Conservation (phyloP, 179 eudicot genomes). For the Pouteria campechiana region DNA sequence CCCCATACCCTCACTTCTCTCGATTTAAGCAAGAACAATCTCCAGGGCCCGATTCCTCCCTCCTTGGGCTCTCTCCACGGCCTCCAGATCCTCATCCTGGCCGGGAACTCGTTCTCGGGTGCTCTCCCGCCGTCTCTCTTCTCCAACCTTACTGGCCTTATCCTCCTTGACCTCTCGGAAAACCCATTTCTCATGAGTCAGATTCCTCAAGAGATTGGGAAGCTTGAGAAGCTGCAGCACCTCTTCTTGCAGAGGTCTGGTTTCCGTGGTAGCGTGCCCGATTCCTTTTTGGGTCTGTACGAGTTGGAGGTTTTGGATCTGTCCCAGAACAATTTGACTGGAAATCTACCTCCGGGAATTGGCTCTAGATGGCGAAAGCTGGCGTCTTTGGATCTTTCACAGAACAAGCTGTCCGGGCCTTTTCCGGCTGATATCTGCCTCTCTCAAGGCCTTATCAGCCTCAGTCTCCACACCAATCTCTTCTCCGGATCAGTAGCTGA, state of each 20-base stretch:
- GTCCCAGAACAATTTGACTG: slow-evolving; percentile 75
- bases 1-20: slow-evolving; percentile 47
- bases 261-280: slow-evolving; percentile 59
- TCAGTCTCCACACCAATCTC: slow-evolving; percentile 52
- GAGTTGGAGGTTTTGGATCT: slow-evolving; percentile 50
- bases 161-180: slow-evolving; percentile 66
- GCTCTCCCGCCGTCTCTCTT: slow-evolving; percentile 47
- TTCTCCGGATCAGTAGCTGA: slow-evolving; percentile 48
- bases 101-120: slow-evolving; percentile 62
- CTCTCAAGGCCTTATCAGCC: slow-evolving; percentile 28
- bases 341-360: slow-evolving; percentile 38
- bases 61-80: slow-evolving; percentile 38
- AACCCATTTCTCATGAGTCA: slow-evolving; percentile 55
- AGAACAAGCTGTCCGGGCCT: slow-evolving; percentile 58
- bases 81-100: slow-evolving; percentile 55
- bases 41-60: slow-evolving; percentile 67
- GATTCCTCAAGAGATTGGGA: slow-evolving; percentile 54
- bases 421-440: slow-evolving; percentile 54
- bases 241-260: slow-evolving; percentile 59
- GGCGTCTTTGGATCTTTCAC: slow-evolving; percentile 72
- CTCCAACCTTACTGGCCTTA: slow-evolving; percentile 46
- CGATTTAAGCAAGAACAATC: slow-evolving; percentile 65
- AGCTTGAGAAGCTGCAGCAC: slow-evolving; percentile 46
- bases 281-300: slow-evolving; percentile 36
- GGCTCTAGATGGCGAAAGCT: slow-evolving; percentile 36